phyloP scores from a whole-genome alignment of 148 eudicot species.

The Polygonum aviculare region DNA sequence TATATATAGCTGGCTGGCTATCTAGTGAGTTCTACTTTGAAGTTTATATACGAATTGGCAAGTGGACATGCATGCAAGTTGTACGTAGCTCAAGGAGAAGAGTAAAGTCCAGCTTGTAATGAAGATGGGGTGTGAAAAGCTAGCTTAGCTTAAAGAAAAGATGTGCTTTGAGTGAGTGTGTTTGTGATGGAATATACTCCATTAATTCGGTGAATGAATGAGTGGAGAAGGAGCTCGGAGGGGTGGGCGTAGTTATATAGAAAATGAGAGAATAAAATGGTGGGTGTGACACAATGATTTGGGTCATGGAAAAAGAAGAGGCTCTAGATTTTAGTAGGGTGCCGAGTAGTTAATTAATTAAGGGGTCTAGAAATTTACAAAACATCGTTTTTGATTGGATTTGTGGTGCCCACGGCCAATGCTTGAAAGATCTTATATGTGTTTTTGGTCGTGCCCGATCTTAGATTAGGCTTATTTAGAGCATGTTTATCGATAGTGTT shows the following conservation, averaged over 20 bases:
- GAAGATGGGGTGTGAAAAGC: neutral
- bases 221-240: neutral
- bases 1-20: neutral
- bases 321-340: neutral
- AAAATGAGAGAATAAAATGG: neutral
- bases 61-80: neutral
- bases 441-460: neutral
- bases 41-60: neutral
- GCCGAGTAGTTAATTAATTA: neutral
- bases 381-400: slow-evolving; percentile 8
- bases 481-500: too few species aligned
- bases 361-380: neutral
- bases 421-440: neutral
- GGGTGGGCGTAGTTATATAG: neutral
- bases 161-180: neutral
- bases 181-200: too few species aligned
- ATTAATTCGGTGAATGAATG: too few species aligned
- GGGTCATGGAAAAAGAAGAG: neutral
- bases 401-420: neutral
- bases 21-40: neutral
- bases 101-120: neutral
- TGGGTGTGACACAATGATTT: neutral
- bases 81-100: neutral
- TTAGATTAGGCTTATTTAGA: too few species aligned
- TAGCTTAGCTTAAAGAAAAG: neutral